Evolutionary conservation across 1,139 yeast species (phyloP).

Genomic region (Blastobotrys proliferans): DNA sequence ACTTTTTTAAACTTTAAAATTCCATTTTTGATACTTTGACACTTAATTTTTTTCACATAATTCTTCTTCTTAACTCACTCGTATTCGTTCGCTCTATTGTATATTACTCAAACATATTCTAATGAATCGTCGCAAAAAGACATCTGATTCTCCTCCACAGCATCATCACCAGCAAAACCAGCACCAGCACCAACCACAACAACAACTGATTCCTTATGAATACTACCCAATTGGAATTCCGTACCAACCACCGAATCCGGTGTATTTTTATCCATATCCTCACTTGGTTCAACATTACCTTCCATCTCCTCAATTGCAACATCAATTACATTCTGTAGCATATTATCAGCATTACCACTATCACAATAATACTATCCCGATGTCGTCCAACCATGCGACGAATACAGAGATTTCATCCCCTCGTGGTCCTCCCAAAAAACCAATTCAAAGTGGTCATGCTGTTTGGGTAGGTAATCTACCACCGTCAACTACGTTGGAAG

Average conservation of each 20-base stretch:
- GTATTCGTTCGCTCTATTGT: too few species aligned
- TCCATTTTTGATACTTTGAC: too few species aligned
- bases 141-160: background rate
- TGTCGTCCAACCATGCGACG: too few species aligned
- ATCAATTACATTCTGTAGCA: background rate
- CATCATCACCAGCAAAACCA: background rate
- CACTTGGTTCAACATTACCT: background rate
- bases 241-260: constrained; percentile 1
- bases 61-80: too few species aligned
- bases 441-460: constrained; percentile 37
- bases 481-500: constrained; percentile 32
- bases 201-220: background rate
- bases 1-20: too few species aligned
- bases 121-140: background rate
- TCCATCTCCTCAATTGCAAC: background rate
- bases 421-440: constrained; percentile 34
- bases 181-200: background rate
- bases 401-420: too few species aligned
- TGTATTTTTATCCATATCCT: constrained; percentile 4
- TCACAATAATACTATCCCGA: background rate
- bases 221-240: constrained; percentile 2
- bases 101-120: too few species aligned
- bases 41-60: too few species aligned
- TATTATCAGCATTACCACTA: background rate
- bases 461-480: constrained; percentile 44